A percentile compares a stretch with the other conserved stretches of the same genome.
Conservation (phyloP, 148 eudicot species). For the Fagopyrum esculentum region DNA sequence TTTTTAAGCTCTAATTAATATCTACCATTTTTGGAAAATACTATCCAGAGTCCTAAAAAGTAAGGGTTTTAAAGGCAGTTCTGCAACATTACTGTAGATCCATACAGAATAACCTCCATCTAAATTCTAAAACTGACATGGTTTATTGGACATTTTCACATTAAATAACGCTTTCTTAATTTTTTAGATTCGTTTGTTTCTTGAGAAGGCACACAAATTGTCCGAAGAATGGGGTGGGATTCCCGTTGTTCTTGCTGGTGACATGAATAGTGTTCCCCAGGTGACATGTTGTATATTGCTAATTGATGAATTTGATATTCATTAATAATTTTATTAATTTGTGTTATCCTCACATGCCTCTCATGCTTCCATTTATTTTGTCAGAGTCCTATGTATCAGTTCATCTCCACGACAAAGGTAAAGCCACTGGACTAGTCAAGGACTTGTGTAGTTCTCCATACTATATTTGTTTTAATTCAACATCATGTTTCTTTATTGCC, state of each 20-base stretch:
- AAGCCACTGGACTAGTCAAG: slow-evolving; percentile 5
- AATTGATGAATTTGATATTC: background rate
- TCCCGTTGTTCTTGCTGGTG: slow-evolving; percentile 73
- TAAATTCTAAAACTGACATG: background rate
- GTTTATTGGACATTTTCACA: background rate
- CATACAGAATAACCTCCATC: background rate
- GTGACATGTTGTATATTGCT: slow-evolving; percentile 18
- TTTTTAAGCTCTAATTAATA: background rate
- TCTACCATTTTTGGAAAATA: background rate
- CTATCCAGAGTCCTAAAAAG: background rate
- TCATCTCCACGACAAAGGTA: slow-evolving; percentile 56
- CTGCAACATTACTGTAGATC: background rate
- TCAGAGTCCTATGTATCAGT: slow-evolving; percentile 68
- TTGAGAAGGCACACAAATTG: slow-evolving; percentile 52
- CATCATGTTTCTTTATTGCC: slow-evolving; percentile 1
- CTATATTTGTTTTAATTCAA: background rate
- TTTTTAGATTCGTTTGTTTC: slow-evolving; percentile 48
- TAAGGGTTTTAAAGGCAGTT: background rate
- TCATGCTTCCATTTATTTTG: slow-evolving; percentile 13
- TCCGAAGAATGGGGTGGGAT: slow-evolving; percentile 59
- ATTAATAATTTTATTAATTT: background rate
- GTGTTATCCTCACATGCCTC: slow-evolving; percentile 5
- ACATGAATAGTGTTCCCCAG: slow-evolving; percentile 57
- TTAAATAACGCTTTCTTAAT: background rate
- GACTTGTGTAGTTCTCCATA: background rate